Evolutionary conservation across 164 flowering plant species (phyloP).

Genomic region (Stephania yunnanensis): DNA sequence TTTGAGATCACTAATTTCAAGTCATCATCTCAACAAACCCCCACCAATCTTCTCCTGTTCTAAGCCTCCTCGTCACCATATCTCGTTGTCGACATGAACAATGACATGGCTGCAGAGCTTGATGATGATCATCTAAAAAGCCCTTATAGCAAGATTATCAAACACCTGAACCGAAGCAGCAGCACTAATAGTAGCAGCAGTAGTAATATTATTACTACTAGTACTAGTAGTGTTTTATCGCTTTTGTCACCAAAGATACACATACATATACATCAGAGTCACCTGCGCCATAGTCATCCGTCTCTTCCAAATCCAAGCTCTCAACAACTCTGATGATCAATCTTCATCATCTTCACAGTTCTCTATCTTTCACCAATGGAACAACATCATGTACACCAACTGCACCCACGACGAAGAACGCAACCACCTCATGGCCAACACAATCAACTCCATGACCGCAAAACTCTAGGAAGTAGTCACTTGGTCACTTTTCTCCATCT

Average conservation of each 20-base stretch:
- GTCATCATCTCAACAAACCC: not conserved
- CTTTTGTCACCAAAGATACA: conserved; percentile 10
- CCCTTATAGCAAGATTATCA: not conserved
- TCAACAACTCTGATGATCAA: not conserved
- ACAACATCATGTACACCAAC: conserved; percentile 14
- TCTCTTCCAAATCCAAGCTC: conserved; percentile 17
- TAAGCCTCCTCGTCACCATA: no score
- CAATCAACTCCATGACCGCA: conserved; percentile 18
- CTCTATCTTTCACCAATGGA: conserved; percentile 8
- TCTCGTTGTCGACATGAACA: conserved; percentile 4
- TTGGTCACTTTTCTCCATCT: conserved; percentile 80
- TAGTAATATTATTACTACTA: not conserved
- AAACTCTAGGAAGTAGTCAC: conserved; percentile 39
- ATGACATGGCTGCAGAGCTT: not conserved
- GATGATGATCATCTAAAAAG: not conserved
- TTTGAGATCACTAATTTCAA: not conserved
- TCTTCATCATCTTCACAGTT: not conserved
- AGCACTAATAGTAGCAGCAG: not conserved
- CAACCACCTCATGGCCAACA: no score
- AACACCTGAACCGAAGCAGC: not conserved
- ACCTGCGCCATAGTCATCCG: conserved; percentile 13
- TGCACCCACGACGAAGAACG: conserved; percentile 11
- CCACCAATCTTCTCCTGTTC: no score
- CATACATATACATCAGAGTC: not conserved
- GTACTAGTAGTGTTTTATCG: not conserved